Conservation (phyloP, 495 filamentous ascomycete species). For the Platismatia glauca region DNA sequence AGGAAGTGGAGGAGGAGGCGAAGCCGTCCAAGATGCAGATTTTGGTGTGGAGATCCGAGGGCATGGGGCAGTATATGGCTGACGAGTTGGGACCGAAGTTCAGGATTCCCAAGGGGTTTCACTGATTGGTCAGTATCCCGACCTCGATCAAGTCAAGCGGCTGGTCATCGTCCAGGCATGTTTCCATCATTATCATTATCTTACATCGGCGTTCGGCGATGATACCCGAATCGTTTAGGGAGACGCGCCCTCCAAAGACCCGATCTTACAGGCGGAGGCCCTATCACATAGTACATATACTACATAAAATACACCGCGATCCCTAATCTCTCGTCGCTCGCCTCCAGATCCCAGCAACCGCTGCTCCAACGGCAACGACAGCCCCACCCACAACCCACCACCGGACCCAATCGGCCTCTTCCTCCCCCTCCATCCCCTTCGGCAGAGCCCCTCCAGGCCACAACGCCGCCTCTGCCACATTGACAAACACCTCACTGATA, state of each 20-base stretch:
- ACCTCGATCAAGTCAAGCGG: neutral
- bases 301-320: neutral
- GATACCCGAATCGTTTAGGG: neutral
- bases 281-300: neutral
- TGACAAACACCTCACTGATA: constrained; percentile 84
- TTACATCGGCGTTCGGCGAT: neutral
- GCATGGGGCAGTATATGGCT: constrained; percentile 15
- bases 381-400: constrained; percentile 80
- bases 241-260: neutral
- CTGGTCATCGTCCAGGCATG: neutral
- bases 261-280: neutral
- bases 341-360: constrained; percentile 68
- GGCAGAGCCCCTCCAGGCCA: constrained; percentile 82
- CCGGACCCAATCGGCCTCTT: constrained; percentile 67
- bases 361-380: constrained; percentile 69
- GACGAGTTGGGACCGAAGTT: constrained; percentile 10
- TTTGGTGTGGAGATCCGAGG: constrained; percentile 18
- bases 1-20: neutral
- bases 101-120: constrained; percentile 17
- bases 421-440: constrained; percentile 71
- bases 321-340: constrained; percentile 31
- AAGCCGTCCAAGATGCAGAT: constrained; percentile 15
- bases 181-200: neutral
- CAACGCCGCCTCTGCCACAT: constrained; percentile 81
- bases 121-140: constrained; percentile 5